phyloP scores from a whole-genome alignment of 2,329 filamentous ascomycete species.

The Trichoderma sp. region DNA sequence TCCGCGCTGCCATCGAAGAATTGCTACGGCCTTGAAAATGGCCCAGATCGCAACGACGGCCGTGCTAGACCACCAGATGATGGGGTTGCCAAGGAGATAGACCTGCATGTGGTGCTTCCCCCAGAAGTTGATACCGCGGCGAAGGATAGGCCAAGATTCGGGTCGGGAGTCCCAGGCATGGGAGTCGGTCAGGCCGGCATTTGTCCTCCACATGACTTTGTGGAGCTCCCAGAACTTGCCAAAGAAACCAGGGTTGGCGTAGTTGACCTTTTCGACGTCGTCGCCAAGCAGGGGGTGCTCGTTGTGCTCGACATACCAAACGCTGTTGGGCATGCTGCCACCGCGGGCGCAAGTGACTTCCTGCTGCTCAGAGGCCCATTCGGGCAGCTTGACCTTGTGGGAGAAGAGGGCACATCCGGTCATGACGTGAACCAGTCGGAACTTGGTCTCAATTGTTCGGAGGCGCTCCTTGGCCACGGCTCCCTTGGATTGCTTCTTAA shows the following conservation, averaged over 20 bases:
- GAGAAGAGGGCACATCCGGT: conserved; percentile 95
- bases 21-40: conserved; percentile 82
- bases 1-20: conserved; percentile 92
- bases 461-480: conserved; percentile 79
- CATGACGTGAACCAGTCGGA: conserved; percentile 94
- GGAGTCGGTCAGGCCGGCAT: conserved; percentile 92
- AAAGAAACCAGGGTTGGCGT: conserved; percentile 90
- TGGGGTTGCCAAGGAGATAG: conserved; percentile 91
- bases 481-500: conserved; percentile 84
- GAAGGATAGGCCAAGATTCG: conserved; percentile 87
- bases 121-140: conserved; percentile 99
- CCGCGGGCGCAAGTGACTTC: conserved; percentile 96
- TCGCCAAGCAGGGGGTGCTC: conserved; percentile 75
- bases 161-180: conserved; percentile 98
- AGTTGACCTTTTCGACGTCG: conserved; percentile 91
- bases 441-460: conserved; percentile 95
- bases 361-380: conserved; percentile 97
- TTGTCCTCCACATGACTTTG: conserved; percentile 98
- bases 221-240: conserved; percentile 98
- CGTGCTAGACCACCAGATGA: conserved; percentile 93
- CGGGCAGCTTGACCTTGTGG: conserved; percentile 97
- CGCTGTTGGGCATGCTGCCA: conserved; percentile 90
- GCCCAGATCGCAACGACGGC: conserved; percentile 76
- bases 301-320: conserved; percentile 97
- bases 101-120: conserved; percentile 91